Evolutionary conservation across 2,329 filamentous ascomycete species (phyloP).

Genomic region (Stemphylium lycopersici): DNA sequence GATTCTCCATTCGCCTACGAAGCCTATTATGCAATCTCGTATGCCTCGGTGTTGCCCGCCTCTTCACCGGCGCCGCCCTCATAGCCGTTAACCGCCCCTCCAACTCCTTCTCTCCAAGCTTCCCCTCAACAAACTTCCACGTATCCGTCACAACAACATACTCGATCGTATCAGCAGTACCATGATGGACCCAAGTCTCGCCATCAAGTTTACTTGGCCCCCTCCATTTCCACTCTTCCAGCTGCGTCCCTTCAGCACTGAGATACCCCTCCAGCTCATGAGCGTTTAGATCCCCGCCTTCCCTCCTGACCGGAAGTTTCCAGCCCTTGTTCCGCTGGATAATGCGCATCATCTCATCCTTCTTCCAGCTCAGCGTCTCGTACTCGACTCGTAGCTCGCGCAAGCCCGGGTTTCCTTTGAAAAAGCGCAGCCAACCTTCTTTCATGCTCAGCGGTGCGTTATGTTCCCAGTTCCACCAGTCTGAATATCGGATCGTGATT

Average conservation of each 20-base stretch:
- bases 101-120: conserved; percentile 1
- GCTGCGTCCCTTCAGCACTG: conserved; percentile 11
- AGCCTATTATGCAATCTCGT: too few relatives aligned
- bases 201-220: conserved; percentile 17
- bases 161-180: conserved; percentile 8
- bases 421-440: conserved; percentile 5
- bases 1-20: too few relatives aligned
- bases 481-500: conserved; percentile 58
- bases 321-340: conserved; percentile 16
- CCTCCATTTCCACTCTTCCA: conserved; percentile 19
- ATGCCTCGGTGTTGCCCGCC: too few relatives aligned
- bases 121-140: conserved; percentile 11
- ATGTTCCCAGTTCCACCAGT: conserved; percentile 80
- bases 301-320: conserved; percentile 9
- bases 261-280: conserved; percentile 11
- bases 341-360: conserved; percentile 20
- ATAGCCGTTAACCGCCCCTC: background rate
- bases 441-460: conserved; percentile 75
- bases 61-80: too few relatives aligned
- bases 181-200: conserved; percentile 9
- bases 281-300: background rate
- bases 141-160: conserved; percentile 16
- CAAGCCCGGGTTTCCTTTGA: conserved; percentile 6
- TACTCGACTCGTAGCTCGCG: conserved; percentile 18
- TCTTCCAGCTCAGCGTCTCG: conserved; percentile 16